These are phyloP conservation scores for Chrysopogon serrulatus DNA, from an alignment of 176 grass and related monocot species.

Conservation along the genomic window DNA sequence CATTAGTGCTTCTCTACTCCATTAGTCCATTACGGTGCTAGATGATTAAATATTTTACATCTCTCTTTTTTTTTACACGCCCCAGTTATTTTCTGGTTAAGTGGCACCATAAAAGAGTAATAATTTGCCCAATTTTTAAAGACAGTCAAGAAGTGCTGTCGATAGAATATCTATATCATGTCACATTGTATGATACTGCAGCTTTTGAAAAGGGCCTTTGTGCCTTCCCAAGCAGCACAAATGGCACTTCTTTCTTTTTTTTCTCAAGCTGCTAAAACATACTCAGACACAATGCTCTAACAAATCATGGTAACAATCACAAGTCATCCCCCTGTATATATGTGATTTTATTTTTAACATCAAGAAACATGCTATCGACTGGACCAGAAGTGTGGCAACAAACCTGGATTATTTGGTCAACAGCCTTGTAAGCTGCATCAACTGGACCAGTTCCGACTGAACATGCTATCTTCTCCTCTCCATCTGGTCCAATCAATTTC, in stretches of 20 bases:
- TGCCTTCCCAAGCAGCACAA: not conserved
- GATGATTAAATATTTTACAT: not conserved
- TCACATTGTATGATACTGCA: not conserved
- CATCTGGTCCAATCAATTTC: slow-evolving; percentile 68
- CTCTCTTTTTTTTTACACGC: not conserved
- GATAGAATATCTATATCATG: not conserved
- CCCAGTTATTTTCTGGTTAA: not conserved
- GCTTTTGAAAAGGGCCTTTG: not conserved
- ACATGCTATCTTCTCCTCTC: slow-evolving; percentile 77
- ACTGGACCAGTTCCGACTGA: slow-evolving; percentile 79
- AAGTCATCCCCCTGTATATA: not conserved
- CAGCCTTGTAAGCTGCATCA: slow-evolving; percentile 97
- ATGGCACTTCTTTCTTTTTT: not conserved
- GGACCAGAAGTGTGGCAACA: too few relatives aligned
- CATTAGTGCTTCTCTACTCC: not conserved
- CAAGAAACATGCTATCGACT: too few relatives aligned
- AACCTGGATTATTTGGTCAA: slow-evolving; percentile 90
- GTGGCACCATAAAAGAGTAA: not conserved
- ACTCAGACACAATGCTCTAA: not conserved
- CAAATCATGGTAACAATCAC: not conserved
- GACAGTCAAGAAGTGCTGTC: not conserved
- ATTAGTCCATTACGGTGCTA: not conserved
- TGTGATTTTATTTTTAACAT: not conserved
- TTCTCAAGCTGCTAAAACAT: not conserved
- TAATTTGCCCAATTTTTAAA: not conserved